phyloP scores from a whole-genome alignment of 768 basidiomycete genomes.

The Leucocoprinus sp. region DNA sequence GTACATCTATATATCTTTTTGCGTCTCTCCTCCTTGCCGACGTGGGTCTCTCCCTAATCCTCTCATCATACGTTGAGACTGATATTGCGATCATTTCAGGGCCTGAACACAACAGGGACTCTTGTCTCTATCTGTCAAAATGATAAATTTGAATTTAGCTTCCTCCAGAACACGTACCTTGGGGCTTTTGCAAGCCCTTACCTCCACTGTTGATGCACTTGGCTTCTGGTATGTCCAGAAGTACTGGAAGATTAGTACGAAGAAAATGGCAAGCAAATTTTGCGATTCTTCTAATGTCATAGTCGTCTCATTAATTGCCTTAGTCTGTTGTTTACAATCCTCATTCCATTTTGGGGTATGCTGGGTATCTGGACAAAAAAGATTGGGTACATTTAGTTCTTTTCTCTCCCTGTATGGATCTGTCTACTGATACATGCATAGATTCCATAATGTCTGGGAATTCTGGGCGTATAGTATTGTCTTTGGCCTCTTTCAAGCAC shows the following conservation, averaged over 20 bases:
- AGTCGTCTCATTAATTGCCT: background rate
- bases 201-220: conserved; percentile 62
- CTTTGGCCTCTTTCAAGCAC: conserved; percentile 77
- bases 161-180: conserved; percentile 73
- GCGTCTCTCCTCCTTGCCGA: conserved; percentile 75
- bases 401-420: background rate
- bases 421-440: background rate
- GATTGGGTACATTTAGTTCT: conserved; percentile 44
- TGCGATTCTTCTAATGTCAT: background rate
- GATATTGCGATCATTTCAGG: conserved; percentile 35
- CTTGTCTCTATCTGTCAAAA: conserved; percentile 74
- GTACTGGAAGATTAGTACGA: conserved; percentile 72
- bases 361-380: conserved; percentile 74
- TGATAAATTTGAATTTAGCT: conserved; percentile 73
- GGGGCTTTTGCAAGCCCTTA: conserved; percentile 69
- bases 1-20: conserved; percentile 76
- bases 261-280: conserved; percentile 55
- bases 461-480: conserved; percentile 84
- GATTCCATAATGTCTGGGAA: conserved; percentile 77
- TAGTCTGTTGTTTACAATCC: conserved; percentile 38
- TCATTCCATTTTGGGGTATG: conserved; percentile 85
- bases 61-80: background rate
- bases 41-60: conserved; percentile 28
- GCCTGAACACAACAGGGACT: conserved; percentile 72
- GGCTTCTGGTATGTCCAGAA: conserved; percentile 81